Conservation (phyloP, 176 grass and related monocot species). For the Zoysia japonica region DNA sequence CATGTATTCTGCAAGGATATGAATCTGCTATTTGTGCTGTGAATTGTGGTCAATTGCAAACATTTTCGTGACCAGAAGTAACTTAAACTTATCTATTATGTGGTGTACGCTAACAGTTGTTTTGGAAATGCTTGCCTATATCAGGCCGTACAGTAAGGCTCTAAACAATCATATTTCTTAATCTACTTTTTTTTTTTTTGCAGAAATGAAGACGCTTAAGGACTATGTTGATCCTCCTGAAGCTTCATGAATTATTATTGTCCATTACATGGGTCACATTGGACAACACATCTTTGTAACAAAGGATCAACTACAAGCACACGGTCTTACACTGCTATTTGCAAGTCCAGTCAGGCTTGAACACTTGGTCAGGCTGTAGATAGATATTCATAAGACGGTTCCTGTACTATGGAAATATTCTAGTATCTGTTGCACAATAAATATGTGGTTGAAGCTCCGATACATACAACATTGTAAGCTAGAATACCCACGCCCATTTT, state of each 20-base stretch:
- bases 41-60: neutral
- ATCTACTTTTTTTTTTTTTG: neutral
- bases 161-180: neutral
- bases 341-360: neutral
- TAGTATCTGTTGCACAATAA: slow-evolving; percentile 14
- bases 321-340: neutral
- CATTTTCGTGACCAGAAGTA: neutral
- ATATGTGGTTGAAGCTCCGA: neutral
- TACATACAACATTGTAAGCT: neutral
- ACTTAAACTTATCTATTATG: neutral
- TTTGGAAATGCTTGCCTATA: neutral
- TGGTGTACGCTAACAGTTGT: neutral
- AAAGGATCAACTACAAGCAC: neutral
- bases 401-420: slow-evolving; percentile 1
- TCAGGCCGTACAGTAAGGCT: neutral
- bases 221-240: neutral
- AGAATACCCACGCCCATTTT: neutral
- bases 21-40: too few relatives aligned
- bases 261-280: neutral
- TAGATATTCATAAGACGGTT: slow-evolving; percentile 24
- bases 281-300: neutral
- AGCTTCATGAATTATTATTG: neutral
- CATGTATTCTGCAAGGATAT: too few relatives aligned
- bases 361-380: slow-evolving; percentile 39
- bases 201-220: slow-evolving; percentile 46